phyloP scores from a whole-genome alignment of 352 stramenopile genomes.

The Globisporangium sylvaticum region DNA sequence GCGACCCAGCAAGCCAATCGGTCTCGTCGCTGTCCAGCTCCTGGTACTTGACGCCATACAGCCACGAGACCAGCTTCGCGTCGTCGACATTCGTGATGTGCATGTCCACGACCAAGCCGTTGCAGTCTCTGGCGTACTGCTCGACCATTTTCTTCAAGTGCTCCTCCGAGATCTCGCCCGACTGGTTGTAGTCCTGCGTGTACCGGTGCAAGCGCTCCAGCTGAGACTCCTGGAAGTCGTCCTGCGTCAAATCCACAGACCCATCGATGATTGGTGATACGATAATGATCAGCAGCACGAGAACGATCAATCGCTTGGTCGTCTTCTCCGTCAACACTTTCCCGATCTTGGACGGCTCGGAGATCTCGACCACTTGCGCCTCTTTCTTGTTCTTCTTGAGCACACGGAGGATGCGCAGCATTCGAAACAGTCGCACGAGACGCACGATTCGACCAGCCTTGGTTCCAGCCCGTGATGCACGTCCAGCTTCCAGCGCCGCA shows the following conservation, averaged over 20 bases:
- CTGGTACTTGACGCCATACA: constrained; percentile 60
- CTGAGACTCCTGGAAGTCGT: constrained; percentile 75
- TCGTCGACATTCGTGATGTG: constrained; percentile 47
- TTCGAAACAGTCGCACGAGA: constrained; percentile 88
- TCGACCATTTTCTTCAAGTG: constrained; percentile 59
- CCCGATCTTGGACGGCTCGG: constrained; percentile 91
- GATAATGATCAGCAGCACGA: constrained; percentile 88
- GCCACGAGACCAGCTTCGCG: constrained; percentile 38
- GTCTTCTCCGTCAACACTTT: constrained; percentile 94
- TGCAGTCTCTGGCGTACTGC: constrained; percentile 70
- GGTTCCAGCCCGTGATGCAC: constrained; percentile 80
- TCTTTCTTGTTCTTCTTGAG: constrained; percentile 80
- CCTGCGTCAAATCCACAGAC: constrained; percentile 56
- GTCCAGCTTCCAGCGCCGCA: constrained; percentile 76
- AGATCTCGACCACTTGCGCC: constrained; percentile 59
- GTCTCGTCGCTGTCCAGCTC: constrained; percentile 29
- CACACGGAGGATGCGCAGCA: constrained; percentile 85
- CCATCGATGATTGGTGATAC: constrained; percentile 80
- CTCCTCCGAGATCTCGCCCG: constrained; percentile 37
- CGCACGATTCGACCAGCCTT: constrained; percentile 90
- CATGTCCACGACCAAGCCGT: constrained; percentile 68
- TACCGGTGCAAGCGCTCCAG: constrained; percentile 81
- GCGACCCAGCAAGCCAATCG: constrained; percentile 39
- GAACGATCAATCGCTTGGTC: constrained; percentile 89
- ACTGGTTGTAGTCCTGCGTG: constrained; percentile 77